phyloP scores from a whole-genome alignment of 228 moss, liverwort and hornwort genomes.

The Sphagnum magellanicum region DNA sequence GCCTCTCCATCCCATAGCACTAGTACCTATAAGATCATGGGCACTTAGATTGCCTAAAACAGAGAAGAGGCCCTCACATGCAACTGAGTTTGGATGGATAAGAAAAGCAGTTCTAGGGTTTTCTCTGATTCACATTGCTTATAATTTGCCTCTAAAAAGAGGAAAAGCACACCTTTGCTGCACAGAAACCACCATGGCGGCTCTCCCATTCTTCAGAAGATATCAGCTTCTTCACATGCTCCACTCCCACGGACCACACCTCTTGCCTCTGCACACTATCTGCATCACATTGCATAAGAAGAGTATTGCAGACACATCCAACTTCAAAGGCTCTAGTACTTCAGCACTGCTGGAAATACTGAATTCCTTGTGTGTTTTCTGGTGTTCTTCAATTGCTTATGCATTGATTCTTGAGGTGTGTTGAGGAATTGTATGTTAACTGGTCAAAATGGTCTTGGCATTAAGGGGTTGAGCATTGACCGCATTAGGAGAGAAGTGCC shows the following conservation, averaged over 20 bases:
- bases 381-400: no score
- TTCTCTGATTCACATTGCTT: not conserved
- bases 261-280: slow-evolving; percentile 40
- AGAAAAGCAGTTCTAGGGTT: not conserved
- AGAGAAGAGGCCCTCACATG: not conserved
- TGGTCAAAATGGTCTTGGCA: no score
- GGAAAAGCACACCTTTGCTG: slow-evolving; percentile 40
- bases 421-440: no score
- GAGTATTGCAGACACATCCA: not conserved
- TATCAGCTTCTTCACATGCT: slow-evolving; percentile 51
- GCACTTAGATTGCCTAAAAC: not conserved
- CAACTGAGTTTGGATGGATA: not conserved
- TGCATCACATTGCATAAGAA: slow-evolving; percentile 9
- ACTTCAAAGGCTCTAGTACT: not conserved
- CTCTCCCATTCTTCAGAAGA: slow-evolving; percentile 53
- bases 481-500: no score
- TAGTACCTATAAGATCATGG: slow-evolving; percentile 35
- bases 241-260: slow-evolving; percentile 24
- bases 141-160: not conserved
- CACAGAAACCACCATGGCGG: slow-evolving; percentile 70
- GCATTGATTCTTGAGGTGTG: no score
- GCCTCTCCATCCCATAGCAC: slow-evolving; percentile 32
- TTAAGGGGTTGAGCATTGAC: no score
- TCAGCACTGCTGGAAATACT: not conserved
- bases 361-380: not conserved